Conservation (phyloP, 257 asterid genomes). For the Nicotiana knightiana region DNA sequence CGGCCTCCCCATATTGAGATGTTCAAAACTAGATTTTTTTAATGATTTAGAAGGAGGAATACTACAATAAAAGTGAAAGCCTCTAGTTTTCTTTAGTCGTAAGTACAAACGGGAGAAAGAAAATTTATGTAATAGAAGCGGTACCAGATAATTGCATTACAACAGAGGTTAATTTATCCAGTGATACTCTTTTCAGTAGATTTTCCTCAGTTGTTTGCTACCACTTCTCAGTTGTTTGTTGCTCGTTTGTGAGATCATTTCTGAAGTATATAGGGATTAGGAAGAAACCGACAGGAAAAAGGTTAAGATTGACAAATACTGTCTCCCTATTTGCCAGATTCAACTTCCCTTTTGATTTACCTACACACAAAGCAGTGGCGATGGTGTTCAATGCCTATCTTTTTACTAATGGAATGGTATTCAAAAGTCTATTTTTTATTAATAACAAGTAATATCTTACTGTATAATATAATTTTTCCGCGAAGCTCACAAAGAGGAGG, state of each 20-base stretch:
- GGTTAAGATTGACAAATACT: not conserved
- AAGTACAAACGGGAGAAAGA: not conserved
- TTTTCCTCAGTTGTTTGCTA: not conserved
- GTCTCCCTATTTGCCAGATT: not conserved
- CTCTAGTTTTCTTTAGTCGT: not conserved
- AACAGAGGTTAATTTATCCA: not conserved
- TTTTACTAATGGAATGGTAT: too few relatives aligned
- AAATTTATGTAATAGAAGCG: not conserved
- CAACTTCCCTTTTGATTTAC: not conserved
- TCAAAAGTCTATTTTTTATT: too few relatives aligned
- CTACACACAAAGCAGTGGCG: not conserved
- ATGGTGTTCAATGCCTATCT: too few relatives aligned
- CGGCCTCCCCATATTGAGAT: not conserved
- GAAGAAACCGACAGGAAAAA: not conserved
- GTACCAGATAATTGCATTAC: too few relatives aligned
- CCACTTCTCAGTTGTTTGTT: not conserved
- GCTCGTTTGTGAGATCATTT: not conserved
- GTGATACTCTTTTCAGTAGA: not conserved
- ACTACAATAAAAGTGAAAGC: not conserved
- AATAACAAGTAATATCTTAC: too few relatives aligned
- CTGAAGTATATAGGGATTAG: not conserved
- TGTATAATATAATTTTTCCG: too few relatives aligned
- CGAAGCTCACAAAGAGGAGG: not conserved
- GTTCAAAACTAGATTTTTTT: not conserved
- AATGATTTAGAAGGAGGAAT: not conserved